Conservation (phyloP, 768 basidiomycete genomes). For the Macrolepiota dolichaula region DNA sequence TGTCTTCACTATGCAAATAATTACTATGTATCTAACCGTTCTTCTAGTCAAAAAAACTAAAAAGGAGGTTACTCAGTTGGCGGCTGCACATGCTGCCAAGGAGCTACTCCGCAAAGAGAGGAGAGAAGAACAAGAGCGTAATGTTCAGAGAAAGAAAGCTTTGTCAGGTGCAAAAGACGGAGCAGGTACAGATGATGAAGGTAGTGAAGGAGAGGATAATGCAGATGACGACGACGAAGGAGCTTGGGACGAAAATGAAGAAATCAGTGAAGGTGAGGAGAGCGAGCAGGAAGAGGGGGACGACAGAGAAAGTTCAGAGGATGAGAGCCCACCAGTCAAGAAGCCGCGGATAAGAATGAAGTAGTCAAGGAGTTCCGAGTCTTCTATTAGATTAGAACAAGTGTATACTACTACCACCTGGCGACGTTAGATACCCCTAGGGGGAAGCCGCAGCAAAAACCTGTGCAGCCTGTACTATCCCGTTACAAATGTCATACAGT, state of each 20-base stretch:
- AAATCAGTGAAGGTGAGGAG: conserved; percentile 54
- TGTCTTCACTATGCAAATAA: conserved; percentile 24
- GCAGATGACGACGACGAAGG: conserved; percentile 35
- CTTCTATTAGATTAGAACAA: conserved; percentile 11
- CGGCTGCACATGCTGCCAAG: conserved; percentile 74
- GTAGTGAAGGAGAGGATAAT: conserved; percentile 30
- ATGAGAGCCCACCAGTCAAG: conserved; percentile 49
- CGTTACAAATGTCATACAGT: conserved; percentile 10
- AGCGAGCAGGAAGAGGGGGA: conserved; percentile 34
- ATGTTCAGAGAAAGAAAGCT: conserved; percentile 81
- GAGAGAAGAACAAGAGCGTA: conserved; percentile 86
- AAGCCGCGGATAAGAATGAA: conserved; percentile 50
- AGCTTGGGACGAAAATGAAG: conserved; percentile 57
- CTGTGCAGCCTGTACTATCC: not conserved
- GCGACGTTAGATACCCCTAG: not conserved
- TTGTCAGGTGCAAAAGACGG: conserved; percentile 26
- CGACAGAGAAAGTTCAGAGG: conserved; percentile 47
- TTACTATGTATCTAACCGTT: conserved; percentile 5
- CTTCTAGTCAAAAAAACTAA: conserved; percentile 86
- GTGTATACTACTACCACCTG: conserved; percentile 1
- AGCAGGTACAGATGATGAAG: conserved; percentile 28
- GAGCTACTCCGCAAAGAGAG: conserved; percentile 73
- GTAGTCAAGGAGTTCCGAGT: conserved; percentile 27
- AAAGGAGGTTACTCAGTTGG: conserved; percentile 62
- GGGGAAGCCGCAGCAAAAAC: not conserved